Conservation (phyloP, 1,139 yeast species). For the Sugiyamaella pinicola region DNA sequence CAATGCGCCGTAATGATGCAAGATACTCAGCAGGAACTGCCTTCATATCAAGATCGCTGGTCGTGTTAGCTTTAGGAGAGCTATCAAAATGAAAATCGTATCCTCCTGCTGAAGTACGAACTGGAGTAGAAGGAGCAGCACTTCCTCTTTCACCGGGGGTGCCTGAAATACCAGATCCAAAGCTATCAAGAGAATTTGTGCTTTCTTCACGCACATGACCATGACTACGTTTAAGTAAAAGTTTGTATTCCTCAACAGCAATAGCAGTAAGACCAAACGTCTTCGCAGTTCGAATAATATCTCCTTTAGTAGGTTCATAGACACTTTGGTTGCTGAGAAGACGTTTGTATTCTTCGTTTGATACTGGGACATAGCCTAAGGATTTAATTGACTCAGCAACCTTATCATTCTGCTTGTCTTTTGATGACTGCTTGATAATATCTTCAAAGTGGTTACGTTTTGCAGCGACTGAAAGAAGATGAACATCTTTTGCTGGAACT, state of each 20-base stretch:
- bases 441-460: slow-evolving; percentile 44
- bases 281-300: slow-evolving; percentile 44
- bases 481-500: slow-evolving; percentile 25
- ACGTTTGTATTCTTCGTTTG: slow-evolving; percentile 44
- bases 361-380: slow-evolving; percentile 43
- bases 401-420: slow-evolving; percentile 33
- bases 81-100: slow-evolving; percentile 7
- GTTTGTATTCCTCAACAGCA: slow-evolving; percentile 42
- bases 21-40: slow-evolving; percentile 43
- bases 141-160: slow-evolving; percentile 15
- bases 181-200: slow-evolving; percentile 12
- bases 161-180: slow-evolving; percentile 3
- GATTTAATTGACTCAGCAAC: slow-evolving; percentile 40
- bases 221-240: slow-evolving; percentile 30
- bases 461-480: slow-evolving; percentile 40
- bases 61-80: slow-evolving; percentile 16
- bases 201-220: slow-evolving; percentile 17
- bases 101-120: slow-evolving; percentile 11
- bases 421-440: slow-evolving; percentile 35
- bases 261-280: slow-evolving; percentile 46
- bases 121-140: slow-evolving; percentile 18
- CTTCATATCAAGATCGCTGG: slow-evolving; percentile 35
- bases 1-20: slow-evolving; percentile 39
- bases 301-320: slow-evolving; percentile 43
- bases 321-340: slow-evolving; percentile 40